Evolutionary conservation across 78 protist genomes (phyloP).

Genomic region (Monocercomonoides exilis): DNA sequence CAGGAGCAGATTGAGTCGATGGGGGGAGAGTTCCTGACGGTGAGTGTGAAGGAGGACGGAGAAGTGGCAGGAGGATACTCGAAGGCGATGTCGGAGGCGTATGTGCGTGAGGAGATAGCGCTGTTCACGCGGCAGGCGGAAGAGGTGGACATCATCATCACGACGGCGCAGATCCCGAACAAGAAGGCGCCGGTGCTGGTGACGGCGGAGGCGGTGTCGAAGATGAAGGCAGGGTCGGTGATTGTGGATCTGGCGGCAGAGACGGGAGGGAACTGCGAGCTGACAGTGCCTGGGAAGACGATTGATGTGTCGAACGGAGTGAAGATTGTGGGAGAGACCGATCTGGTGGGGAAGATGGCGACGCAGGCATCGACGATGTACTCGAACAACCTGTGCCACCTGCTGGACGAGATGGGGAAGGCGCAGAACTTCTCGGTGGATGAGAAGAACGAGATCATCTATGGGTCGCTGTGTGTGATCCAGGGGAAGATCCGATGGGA

Average conservation of each 20-base stretch:
- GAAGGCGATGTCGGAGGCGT: slow-evolving; percentile 79
- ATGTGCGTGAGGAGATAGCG: slow-evolving; percentile 76
- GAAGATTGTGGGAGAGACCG: slow-evolving; percentile 82
- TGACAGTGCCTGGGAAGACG: slow-evolving; percentile 27
- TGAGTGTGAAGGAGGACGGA: slow-evolving; percentile 68
- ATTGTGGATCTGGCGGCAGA: slow-evolving; percentile 92
- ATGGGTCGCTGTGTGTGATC: slow-evolving; percentile 36
- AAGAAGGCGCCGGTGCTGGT: slow-evolving; percentile 74
- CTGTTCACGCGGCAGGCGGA: slow-evolving; percentile 66
- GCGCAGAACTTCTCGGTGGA: slow-evolving; percentile 50
- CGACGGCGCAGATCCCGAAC: slow-evolving; percentile 95
- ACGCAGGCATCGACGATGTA: slow-evolving; percentile 48
- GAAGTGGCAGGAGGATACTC: slow-evolving; percentile 91
- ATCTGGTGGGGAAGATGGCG: slow-evolving; percentile 81
- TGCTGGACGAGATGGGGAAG: slow-evolving; percentile 52
- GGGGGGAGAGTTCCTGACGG: slow-evolving; percentile 91
- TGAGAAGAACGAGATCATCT: slow-evolving; percentile 58
- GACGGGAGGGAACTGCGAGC: slow-evolving; percentile 86
- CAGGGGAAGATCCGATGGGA: not conserved
- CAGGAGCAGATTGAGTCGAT: slow-evolving; percentile 84
- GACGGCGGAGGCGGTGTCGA: slow-evolving; percentile 49
- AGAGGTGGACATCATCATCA: slow-evolving; percentile 91
- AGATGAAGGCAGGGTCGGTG: slow-evolving; percentile 84
- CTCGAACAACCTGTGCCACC: slow-evolving; percentile 60
- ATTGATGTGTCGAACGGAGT: slow-evolving; percentile 50